Conservation (phyloP, 192 early-diverging fungal genomes). For the Backusella liffmaniae region DNA sequence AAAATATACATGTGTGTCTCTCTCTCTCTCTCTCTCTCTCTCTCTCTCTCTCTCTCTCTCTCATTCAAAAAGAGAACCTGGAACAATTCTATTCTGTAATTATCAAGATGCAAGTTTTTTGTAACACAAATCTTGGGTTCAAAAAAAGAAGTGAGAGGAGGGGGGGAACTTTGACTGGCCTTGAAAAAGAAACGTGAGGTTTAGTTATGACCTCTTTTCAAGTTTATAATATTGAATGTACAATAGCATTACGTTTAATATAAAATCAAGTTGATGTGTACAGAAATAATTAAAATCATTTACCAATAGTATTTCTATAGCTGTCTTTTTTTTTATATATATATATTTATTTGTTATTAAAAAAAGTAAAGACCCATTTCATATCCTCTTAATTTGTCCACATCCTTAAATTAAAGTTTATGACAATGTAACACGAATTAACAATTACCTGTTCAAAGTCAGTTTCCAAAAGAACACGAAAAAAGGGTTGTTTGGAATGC, state of each 20-base stretch:
- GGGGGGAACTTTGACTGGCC: background rate
- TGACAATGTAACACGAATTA: background rate
- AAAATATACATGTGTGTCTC: background rate
- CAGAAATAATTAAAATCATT: background rate
- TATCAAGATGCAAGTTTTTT: background rate
- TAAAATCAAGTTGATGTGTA: too few relatives aligned
- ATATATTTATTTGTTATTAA: constrained; percentile 3
- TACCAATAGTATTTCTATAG: background rate
- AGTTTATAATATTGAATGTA: too few relatives aligned
- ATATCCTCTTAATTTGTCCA: background rate
- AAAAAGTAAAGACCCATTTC: background rate
- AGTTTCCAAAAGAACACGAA: background rate
- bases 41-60: background rate
- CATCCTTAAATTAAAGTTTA: background rate
- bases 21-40: background rate
- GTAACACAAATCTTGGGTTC: background rate
- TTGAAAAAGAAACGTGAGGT: too few relatives aligned
- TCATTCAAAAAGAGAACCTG: background rate
- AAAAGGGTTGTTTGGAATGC: background rate
- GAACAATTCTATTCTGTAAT: background rate
- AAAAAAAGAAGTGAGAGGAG: background rate
- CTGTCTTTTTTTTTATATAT: background rate
- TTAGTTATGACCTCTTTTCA: background rate
- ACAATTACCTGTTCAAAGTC: background rate
- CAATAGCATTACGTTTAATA: too few relatives aligned